Base-by-base conservation (phyloP, 179 eudicot species). In the Patellifolia procumbens region DNA sequence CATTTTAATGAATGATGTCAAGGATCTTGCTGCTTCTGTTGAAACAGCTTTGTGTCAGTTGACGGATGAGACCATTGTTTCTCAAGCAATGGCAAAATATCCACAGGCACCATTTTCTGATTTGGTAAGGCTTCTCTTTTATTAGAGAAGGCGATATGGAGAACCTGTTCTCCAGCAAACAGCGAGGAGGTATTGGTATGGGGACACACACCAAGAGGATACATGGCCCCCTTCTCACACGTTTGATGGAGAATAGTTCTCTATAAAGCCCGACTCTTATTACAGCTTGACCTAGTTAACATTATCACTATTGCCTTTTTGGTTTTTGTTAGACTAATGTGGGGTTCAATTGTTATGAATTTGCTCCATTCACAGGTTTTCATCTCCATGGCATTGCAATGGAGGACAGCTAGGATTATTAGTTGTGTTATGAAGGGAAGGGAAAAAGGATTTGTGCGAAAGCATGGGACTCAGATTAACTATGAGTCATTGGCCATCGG, bases 81-180 rank as follows among this genome's bases (percentile, higher is more conserved):
- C 92, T 24, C 83, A 79, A 76, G 96, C 97, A 51, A 89, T 92
- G 96, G 74, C 89, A 58, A 81, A 74, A 70, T 91, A 89, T 81
- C 87, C 87, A 70, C 86, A 86, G 76, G 94, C 97, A 70, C 97
- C 97, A 1, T 78, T 61, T 75, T 91, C 97, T 7, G 87, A 92
- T 84, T 75, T 92, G 86, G 97, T 91, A 83, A 78, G 77, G 29
- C 32, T 48, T 55, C 42, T 52, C 56, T 42, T 5, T 39, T 37
- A 39, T 9, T 39, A 5, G 8, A 9, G 2, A 39, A 39, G 8
- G 8, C 8, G 0, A 7, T 39, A 2, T 39, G 43, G 43, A 3
- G 43, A 39, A 39, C 43, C 8, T 39, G 43, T 39, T 39, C 43
- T 39, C 43, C 43, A 39, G 8, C 43, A 39, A 9, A 39, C 7